These are phyloP conservation scores for Globisporangium emineosum DNA, from an alignment of 352 stramenopile genomes.

Conservation along the genomic window DNA sequence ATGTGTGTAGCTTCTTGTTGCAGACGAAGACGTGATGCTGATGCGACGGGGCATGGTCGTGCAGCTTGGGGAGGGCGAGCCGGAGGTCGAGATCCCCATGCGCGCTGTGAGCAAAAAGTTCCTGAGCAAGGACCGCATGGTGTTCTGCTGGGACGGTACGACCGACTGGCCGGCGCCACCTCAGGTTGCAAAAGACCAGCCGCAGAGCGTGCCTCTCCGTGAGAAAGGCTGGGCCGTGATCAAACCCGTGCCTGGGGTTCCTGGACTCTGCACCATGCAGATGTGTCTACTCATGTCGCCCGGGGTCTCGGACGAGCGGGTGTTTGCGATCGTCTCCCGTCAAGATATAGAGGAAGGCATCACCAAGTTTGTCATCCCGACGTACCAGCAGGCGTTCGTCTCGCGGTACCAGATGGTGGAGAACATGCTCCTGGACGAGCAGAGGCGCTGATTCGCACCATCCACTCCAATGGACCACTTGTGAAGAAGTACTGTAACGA, in stretches of 20 bases:
- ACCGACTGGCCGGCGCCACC: slow-evolving; percentile 4
- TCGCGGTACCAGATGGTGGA: slow-evolving; percentile 17
- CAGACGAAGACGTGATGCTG: slow-evolving; percentile 10
- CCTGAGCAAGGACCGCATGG: slow-evolving; percentile 10
- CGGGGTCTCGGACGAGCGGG: slow-evolving; percentile 8
- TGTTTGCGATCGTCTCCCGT: background rate
- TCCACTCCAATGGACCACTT: too few relatives aligned
- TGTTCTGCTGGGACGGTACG: slow-evolving; percentile 17
- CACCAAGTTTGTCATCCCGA: slow-evolving; percentile 9
- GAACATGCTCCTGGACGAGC: slow-evolving; percentile 16
- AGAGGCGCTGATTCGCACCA: background rate
- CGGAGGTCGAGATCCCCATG: background rate
- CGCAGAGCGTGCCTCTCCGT: background rate
- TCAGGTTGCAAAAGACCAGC: background rate
- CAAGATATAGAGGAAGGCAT: background rate
- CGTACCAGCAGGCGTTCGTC: slow-evolving; percentile 7
- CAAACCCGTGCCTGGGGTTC: background rate
- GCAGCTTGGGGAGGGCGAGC: background rate
- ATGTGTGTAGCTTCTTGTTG: background rate
- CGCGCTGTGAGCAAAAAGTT: slow-evolving; percentile 13
- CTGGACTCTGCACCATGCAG: slow-evolving; percentile 1
- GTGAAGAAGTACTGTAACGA: too few relatives aligned
- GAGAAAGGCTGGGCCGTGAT: slow-evolving; percentile 16
- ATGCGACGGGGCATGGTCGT: slow-evolving; percentile 3
- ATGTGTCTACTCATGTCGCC: slow-evolving; percentile 6